Conservation (phyloP, 768 basidiomycete species). For the Phaeotremella skinneri region DNA sequence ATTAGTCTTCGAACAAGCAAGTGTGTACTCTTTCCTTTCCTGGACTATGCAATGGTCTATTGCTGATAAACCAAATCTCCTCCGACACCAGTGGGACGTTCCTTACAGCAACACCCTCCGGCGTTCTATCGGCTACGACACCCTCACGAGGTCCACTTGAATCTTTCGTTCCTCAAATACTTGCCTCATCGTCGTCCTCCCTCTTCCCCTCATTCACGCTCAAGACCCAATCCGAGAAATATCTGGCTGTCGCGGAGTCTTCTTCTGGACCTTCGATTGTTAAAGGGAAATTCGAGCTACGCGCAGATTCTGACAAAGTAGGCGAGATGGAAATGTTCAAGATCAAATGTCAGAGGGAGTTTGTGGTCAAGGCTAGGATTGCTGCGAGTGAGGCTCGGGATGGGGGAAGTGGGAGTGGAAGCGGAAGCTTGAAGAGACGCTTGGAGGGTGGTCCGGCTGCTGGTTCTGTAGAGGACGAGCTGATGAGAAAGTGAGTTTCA, state of each 20-base stretch:
- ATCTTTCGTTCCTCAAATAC: slow-evolving; percentile 37
- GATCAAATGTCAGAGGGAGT: slow-evolving; percentile 51
- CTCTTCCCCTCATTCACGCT: slow-evolving; percentile 39
- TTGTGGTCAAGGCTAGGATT: slow-evolving; percentile 44
- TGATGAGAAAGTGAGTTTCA: slow-evolving; percentile 46
- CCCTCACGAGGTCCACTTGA: slow-evolving; percentile 50
- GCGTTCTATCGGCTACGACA: slow-evolving; percentile 41
- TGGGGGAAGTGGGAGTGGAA: slow-evolving; percentile 26
- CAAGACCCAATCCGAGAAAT: slow-evolving; percentile 39
- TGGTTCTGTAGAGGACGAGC: slow-evolving; percentile 47
- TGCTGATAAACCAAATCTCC: background rate
- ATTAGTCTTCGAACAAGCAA: slow-evolving; percentile 42
- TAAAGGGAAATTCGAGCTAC: slow-evolving; percentile 33
- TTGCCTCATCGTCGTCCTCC: slow-evolving; percentile 17
- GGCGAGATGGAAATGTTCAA: slow-evolving; percentile 30
- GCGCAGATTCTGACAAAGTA: slow-evolving; percentile 38
- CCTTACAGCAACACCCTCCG: slow-evolving; percentile 48
- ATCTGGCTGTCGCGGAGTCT: slow-evolving; percentile 33
- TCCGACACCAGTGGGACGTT: slow-evolving; percentile 43
- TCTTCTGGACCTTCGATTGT: slow-evolving; percentile 14
- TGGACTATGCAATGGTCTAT: background rate
- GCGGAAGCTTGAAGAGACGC: slow-evolving; percentile 16
- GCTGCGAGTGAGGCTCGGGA: slow-evolving; percentile 20
- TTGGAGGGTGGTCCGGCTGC: slow-evolving; percentile 30
- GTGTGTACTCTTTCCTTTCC: slow-evolving; percentile 27